Evolutionary conservation across 495 filamentous ascomycete species (phyloP).

Genomic region (Aspergillus ellipticus): DNA sequence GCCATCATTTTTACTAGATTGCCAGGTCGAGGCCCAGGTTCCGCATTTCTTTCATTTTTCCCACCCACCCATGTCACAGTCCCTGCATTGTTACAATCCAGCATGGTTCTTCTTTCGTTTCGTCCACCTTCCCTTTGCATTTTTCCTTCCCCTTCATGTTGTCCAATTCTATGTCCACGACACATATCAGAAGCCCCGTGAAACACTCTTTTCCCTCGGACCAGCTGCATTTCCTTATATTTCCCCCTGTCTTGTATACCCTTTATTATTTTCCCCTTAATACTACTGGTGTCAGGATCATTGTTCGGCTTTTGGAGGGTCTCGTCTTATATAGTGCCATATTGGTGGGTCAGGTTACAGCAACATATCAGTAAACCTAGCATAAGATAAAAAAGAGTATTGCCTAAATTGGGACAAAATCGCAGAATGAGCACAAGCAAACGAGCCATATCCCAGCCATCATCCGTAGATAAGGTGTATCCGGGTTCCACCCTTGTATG

Average conservation of each 20-base stretch:
- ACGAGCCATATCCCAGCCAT: too few relatives aligned
- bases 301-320: neutral
- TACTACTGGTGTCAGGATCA: conserved; percentile 2
- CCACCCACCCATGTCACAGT: conserved; percentile 2
- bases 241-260: conserved; percentile 20
- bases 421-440: too few relatives aligned
- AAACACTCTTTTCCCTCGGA: neutral
- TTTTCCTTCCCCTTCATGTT: conserved; percentile 11
- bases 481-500: too few relatives aligned
- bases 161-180: conserved; percentile 9
- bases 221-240: neutral
- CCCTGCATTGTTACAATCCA: conserved; percentile 3
- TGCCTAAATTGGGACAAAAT: too few relatives aligned
- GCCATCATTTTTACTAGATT: conserved; percentile 16
- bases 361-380: neutral
- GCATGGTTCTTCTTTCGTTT: conserved; percentile 12
- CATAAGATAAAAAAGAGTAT: conserved; percentile 3
- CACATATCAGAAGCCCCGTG: conserved; percentile 6
- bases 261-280: conserved; percentile 10
- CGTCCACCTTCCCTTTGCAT: conserved; percentile 13
- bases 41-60: conserved; percentile 8
- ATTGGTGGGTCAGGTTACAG: neutral
- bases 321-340: neutral
- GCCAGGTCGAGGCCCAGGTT: conserved; percentile 5
- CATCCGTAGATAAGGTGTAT: too few relatives aligned